phyloP scores from a whole-genome alignment of 129 eudicot species.

The Helianthus tuberosus region DNA sequence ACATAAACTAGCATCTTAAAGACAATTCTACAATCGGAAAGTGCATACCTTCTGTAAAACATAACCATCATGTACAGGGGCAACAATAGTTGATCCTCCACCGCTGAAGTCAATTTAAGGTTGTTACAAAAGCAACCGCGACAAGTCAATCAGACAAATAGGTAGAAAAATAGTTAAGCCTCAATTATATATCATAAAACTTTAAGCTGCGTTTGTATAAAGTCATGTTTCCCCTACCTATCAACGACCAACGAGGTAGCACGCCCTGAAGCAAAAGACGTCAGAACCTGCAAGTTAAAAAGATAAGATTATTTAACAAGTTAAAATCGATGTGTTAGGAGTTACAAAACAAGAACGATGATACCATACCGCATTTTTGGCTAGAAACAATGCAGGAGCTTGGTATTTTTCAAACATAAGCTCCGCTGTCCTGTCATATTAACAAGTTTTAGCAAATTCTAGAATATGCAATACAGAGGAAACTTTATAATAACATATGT shows the following conservation, averaged over 20 bases:
- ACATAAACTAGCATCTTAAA: not conserved
- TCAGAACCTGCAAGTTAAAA: conserved; percentile 68
- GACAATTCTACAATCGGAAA: not conserved
- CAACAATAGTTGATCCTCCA: conserved; percentile 98
- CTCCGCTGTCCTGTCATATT: conserved; percentile 82
- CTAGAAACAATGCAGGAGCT: conserved; percentile 96
- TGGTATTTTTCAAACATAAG: conserved; percentile 98
- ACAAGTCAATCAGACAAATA: conserved; percentile 14
- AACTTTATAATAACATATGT: not conserved
- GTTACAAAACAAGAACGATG: conserved; percentile 17
- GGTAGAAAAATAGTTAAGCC: not conserved
- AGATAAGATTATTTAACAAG: conserved; percentile 13
- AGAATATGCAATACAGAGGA: conserved; percentile 2
- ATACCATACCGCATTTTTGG: conserved; percentile 90
- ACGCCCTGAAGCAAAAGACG: conserved; percentile 99
- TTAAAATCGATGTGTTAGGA: conserved; percentile 12
- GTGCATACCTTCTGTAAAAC: conserved; percentile 92
- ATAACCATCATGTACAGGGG: conserved; percentile 99
- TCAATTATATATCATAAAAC: not conserved
- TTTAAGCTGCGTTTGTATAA: not conserved
- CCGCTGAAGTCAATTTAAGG: conserved; percentile 56
- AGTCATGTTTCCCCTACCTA: conserved; percentile 54
- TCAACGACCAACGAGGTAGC: conserved; percentile 96
- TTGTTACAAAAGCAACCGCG: not conserved
- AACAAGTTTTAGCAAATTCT: conserved; percentile 9